Base-by-base conservation (phyloP, 208 protist genomes). In the Wallacemonas sp. region DNA sequence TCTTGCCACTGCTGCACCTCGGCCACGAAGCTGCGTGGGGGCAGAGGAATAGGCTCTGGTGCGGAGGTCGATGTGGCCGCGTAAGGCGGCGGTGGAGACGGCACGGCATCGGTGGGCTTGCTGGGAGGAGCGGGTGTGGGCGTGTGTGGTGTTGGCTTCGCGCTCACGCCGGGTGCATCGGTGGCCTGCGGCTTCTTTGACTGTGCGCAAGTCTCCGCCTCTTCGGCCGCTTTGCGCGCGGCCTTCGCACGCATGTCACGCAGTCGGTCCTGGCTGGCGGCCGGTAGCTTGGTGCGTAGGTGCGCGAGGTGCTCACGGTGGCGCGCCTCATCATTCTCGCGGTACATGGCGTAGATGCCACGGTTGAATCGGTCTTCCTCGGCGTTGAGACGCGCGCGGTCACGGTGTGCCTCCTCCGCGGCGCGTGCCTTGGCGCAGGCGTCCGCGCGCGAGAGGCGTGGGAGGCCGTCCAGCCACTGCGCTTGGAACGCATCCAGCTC, bases 1-100 rank as follows among this genome's bases (percentile, higher is more conserved):
- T 54, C 39, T 37, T 73, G 60, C 76, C 79, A 81, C 55, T 66
- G 42, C 60, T 77, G 70, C 27, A 79, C 44, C 58, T 85, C 79
- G 30, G 70, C 59, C 46, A 81, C 78, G 53, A 85, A 78, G 57
- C 64, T 77, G 29, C 45, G 38, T 46, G 21, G 15, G 63, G 70
- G 33, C 71, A 75, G 39, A 64, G 29, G 15, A 37, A 57, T 57
- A 8, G 50, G 50, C 3, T 38, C 50, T 3, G 50, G 50, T 0
- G 45, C 24, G 45, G 45, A 8, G 3, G 45, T 1, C 10, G 45
- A n/a, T 8, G 13, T 53, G 6, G 26, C 17, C 10, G 45, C 5
- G 6, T 19, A 9, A 37, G 24, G 29, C 53, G 33, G 36, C 32
- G 30, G 53, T 12, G 53, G 53, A 13, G 53, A 41, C 4, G 33